Conservation (phyloP, 768 basidiomycete species). For the Lentinula boryana region DNA sequence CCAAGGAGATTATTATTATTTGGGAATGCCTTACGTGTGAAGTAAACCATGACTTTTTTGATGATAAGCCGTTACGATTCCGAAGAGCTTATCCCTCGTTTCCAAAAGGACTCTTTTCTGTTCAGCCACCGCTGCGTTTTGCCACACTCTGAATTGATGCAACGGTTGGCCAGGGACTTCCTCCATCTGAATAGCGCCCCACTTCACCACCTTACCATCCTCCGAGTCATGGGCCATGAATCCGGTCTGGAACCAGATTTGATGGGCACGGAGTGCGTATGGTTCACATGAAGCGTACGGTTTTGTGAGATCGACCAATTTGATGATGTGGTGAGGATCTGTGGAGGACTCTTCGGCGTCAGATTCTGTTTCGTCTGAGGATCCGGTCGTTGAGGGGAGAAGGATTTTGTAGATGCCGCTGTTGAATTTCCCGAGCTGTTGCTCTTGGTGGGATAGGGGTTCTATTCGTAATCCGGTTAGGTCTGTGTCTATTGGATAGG, state of each 20-base stretch:
- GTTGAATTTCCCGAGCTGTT: not conserved
- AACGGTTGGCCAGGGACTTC: not conserved
- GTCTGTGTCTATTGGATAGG: not conserved
- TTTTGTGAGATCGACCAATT: not conserved
- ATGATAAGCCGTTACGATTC: not conserved
- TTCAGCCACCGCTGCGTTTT: not conserved
- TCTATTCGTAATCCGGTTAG: not conserved
- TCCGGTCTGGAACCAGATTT: not conserved
- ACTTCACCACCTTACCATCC: not conserved
- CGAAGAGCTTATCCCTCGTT: not conserved
- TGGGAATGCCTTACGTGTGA: not conserved
- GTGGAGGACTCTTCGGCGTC: not conserved
- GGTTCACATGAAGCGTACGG: not conserved
- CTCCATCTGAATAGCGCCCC: not conserved
- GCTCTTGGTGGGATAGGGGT: not conserved
- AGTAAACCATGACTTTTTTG: not conserved
- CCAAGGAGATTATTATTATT: no score
- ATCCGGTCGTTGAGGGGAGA: not conserved
- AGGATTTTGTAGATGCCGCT: not conserved
- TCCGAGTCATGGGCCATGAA: not conserved
- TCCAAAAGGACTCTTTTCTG: not conserved
- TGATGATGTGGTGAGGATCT: not conserved
- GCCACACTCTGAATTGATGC: not conserved
- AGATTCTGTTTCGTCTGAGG: not conserved
- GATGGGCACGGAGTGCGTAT: not conserved